A percentile compares a stretch with the other conserved stretches of the same genome.
phyloP scores from a whole-genome alignment of 495 filamentous ascomycete species.

The Annulohypoxylon bovei region DNA sequence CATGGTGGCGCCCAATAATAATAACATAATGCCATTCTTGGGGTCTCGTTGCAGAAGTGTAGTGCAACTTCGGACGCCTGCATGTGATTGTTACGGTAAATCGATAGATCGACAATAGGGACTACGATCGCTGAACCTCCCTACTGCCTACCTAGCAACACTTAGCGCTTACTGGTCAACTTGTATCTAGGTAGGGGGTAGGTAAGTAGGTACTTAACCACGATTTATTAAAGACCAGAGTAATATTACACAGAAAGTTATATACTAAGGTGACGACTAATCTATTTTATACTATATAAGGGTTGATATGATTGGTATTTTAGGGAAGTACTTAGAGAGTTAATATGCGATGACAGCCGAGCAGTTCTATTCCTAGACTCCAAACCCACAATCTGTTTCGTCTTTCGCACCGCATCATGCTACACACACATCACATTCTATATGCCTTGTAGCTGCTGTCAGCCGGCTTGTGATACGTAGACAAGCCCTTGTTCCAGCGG shows the following conservation, averaged over 20 bases:
- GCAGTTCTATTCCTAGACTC: constrained; percentile 25
- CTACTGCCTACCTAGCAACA: no score
- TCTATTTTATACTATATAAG: constrained; percentile 18
- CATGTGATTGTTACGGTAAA: not conserved
- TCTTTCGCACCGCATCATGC: not conserved
- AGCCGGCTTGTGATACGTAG: constrained; percentile 36
- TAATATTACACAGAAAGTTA: constrained; percentile 10
- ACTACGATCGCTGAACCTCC: not conserved
- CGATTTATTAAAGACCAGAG: constrained; percentile 3
- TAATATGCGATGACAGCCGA: constrained; percentile 1
- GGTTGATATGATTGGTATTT: constrained; percentile 16
- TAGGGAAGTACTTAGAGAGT: not conserved
- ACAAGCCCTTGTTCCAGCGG: constrained; percentile 47
- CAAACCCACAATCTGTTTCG: constrained; percentile 12
- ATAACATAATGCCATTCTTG: not conserved
- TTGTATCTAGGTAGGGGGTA: no score
- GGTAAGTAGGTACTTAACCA: not conserved
- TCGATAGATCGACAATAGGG: not conserved
- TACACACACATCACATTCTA: constrained; percentile 43
- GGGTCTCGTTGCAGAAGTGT: not conserved
- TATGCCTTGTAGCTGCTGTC: constrained; percentile 43
- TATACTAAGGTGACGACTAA: constrained; percentile 29
- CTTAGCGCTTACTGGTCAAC: no score
- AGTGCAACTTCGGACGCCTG: not conserved
- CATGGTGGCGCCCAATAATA: not conserved